Conservation (phyloP, 2,329 filamentous ascomycete genomes). For the Orbilia quercus region DNA sequence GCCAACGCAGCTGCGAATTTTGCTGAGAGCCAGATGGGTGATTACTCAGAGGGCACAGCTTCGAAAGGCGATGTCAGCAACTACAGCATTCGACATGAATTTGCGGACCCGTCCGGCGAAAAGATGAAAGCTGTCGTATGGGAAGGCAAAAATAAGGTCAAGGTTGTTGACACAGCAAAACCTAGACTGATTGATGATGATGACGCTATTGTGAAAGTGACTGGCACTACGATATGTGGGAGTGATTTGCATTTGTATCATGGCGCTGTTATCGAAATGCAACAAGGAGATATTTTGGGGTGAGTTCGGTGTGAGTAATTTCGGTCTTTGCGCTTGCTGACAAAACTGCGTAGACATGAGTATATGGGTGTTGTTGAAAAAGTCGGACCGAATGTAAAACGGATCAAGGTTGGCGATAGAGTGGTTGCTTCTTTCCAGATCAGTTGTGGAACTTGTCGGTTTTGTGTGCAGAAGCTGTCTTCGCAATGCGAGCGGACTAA, state of each 20-base stretch:
- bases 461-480: constrained; percentile 80
- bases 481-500: constrained; percentile 85
- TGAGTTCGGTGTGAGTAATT: background rate
- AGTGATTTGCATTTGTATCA: constrained; percentile 72
- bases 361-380: constrained; percentile 68
- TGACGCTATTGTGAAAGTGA: constrained; percentile 61
- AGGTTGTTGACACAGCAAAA: constrained; percentile 67
- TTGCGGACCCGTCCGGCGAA: constrained; percentile 67
- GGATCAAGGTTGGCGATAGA: constrained; percentile 71
- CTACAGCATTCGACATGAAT: constrained; percentile 69
- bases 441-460: constrained; percentile 73
- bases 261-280: constrained; percentile 70
- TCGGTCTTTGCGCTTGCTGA: background rate
- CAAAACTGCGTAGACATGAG: constrained; percentile 63
- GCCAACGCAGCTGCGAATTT: constrained; percentile 49
- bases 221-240: constrained; percentile 67
- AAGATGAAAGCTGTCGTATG: constrained; percentile 84
- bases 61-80: constrained; percentile 75
- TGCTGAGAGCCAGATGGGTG: constrained; percentile 75
- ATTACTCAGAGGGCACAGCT: constrained; percentile 72
- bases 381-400: constrained; percentile 69
- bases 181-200: constrained; percentile 60
- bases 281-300: constrained; percentile 75
- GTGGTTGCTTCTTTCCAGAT: constrained; percentile 91
- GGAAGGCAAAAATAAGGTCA: constrained; percentile 82